Base-by-base conservation (phyloP, 202 grass and related monocot genomes). In the Saccharum hybrid region DNA sequence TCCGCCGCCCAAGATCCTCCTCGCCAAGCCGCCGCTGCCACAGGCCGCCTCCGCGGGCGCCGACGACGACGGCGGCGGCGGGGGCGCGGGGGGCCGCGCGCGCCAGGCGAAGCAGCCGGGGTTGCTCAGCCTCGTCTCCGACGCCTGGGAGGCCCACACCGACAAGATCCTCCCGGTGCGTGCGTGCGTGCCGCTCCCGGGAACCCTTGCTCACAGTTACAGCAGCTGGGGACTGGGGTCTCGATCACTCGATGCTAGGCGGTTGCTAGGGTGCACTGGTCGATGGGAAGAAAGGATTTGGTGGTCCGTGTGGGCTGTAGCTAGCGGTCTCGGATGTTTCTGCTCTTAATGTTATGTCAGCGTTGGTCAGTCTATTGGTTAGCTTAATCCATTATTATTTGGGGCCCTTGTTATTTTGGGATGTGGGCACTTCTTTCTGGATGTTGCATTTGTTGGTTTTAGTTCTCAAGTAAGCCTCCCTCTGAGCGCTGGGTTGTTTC, bases 1-100 rank as follows among this genome's bases (percentile, higher is more conserved):
- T 0, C 84, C 88, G 2, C 88, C 88, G 22, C 94, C 92, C 19
- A 97, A 97, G 92, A 97, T 97, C 65, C 95, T 97, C 16, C 95
- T 97, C 76, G 89, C 95, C 7, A 97, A 97, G 77, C 95, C 89
- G 19, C 86, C 86, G 8, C 48, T 86, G 31, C 95, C 86, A 7
- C 83, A 81, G 16, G 63, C 89, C n/a, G 61, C 88, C 1, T 73
- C 88, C n/a, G 68, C 78, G 36, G 84, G 78, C 76, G 90, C 78
- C 70, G 88, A 81, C 41, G 88, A 85, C 52, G 86, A 81, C 19
- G 90, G 76, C 45, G 68, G 61, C 3, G 72, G 26, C 1, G 5
- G 16, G 11, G 86, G 40, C 4, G 60, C 56, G 34, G 48, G 73
- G 18, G 73, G n/a, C 26, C 82, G 72, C 80, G 74, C 75, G 63